Evolutionary conservation across 495 filamentous ascomycete genomes (phyloP).

Genomic region (Thozetella sp.): DNA sequence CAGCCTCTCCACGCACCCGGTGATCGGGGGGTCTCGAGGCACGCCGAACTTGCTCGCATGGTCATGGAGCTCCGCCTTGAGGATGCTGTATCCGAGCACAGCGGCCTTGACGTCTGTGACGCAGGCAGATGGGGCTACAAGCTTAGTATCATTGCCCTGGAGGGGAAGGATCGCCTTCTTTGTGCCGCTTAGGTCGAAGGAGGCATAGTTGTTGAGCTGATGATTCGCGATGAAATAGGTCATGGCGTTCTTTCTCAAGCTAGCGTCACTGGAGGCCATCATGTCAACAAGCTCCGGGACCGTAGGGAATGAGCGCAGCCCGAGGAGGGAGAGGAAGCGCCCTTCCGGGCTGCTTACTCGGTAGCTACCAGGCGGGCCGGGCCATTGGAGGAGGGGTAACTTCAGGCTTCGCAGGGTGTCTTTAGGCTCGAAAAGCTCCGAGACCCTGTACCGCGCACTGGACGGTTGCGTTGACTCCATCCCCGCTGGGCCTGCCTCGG

Average conservation of each 20-base stretch:
- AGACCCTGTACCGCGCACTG: conserved; percentile 69
- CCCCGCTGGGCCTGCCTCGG: conserved; percentile 61
- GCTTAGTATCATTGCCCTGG: conserved; percentile 58
- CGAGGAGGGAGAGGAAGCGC: conserved; percentile 70
- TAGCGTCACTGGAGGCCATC: conserved; percentile 66
- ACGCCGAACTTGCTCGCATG: conserved; percentile 87
- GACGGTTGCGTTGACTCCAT: conserved; percentile 41
- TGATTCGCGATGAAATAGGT: conserved; percentile 83
- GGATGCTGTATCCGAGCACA: conserved; percentile 77
- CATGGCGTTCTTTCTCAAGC: conserved; percentile 65
- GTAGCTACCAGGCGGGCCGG: conserved; percentile 63
- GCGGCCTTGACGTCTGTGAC: conserved; percentile 78
- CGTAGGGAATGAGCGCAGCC: conserved; percentile 68
- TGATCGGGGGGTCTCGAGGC: conserved; percentile 72
- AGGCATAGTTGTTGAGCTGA: conserved; percentile 71
- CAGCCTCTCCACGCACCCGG: conserved; percentile 70
- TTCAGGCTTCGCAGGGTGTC: conserved; percentile 66
- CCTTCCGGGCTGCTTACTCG: conserved; percentile 65
- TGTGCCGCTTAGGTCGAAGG: conserved; percentile 56
- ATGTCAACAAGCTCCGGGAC: conserved; percentile 73
- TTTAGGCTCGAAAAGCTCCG: conserved; percentile 84
- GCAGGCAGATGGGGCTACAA: conserved; percentile 75
- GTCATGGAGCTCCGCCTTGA: conserved; percentile 69
- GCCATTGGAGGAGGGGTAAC: conserved; percentile 84
- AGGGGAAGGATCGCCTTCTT: conserved; percentile 73